These are phyloP conservation scores for Cladobotryum mycophilum DNA, from an alignment of 2,329 filamentous ascomycete genomes.

Conservation along the genomic window DNA sequence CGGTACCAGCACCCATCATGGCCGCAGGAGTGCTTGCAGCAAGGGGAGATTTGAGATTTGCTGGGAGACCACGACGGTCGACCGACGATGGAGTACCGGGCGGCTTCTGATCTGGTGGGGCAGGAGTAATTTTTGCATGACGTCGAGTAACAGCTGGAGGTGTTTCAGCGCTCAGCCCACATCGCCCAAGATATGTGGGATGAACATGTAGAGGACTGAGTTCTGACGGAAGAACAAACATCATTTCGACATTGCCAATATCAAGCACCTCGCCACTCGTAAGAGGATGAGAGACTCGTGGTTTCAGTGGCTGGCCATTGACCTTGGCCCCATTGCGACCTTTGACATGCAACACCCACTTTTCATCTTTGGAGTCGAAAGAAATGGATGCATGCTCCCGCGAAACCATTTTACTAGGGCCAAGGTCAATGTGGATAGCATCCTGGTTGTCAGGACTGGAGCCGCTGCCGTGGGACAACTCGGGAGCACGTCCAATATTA, in stretches of 20 bases:
- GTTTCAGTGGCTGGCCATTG: constrained; percentile 65
- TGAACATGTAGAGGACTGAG: constrained; percentile 61
- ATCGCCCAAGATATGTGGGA: constrained; percentile 62
- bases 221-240: constrained; percentile 87
- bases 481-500: constrained; percentile 67
- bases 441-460: constrained; percentile 41
- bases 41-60: constrained; percentile 25
- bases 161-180: constrained; percentile 42
- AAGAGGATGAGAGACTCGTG: constrained; percentile 59
- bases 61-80: constrained; percentile 20
- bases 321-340: constrained; percentile 88
- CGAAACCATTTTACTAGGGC: constrained; percentile 75
- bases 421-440: constrained; percentile 78
- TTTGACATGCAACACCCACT: constrained; percentile 81
- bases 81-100: constrained; percentile 55
- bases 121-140: constrained; percentile 50
- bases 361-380: constrained; percentile 61
- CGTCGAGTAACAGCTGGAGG: constrained; percentile 24
- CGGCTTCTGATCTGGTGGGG: constrained; percentile 53
- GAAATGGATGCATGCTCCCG: constrained; percentile 69
- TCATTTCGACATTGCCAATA: constrained; percentile 92
- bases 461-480: constrained; percentile 33
- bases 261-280: constrained; percentile 87
- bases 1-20: constrained; percentile 41
- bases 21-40: constrained; percentile 30